A percentile compares a stretch with the other conserved stretches of the same genome.
Evolutionary conservation across 1,139 yeast species (phyloP).

Genomic region (Saccharomycopsis hybrid): DNA sequence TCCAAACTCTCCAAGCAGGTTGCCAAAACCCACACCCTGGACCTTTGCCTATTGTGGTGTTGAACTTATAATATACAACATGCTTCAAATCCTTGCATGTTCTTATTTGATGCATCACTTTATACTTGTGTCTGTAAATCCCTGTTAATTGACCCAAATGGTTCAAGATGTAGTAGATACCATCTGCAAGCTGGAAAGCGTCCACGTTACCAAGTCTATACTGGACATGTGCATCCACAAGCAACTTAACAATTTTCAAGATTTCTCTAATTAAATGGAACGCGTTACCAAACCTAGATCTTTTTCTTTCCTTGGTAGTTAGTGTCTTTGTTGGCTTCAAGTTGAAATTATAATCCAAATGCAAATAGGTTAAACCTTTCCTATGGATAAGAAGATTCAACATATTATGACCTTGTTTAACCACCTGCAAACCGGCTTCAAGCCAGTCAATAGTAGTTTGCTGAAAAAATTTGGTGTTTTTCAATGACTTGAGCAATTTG

Average conservation of each 20-base stretch:
- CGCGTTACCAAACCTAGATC: constrained; percentile 94
- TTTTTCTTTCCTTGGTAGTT: constrained; percentile 93
- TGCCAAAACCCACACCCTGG: constrained; percentile 99
- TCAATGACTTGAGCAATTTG: constrained; percentile 60
- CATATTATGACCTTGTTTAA: constrained; percentile 93
- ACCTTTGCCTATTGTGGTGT: constrained; percentile 79
- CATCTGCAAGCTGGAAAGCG: constrained; percentile 93
- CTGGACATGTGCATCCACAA: constrained; percentile 93
- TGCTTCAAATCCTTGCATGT: constrained; percentile 95
- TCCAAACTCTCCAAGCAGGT: constrained; percentile 98
- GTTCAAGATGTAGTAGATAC: constrained; percentile 79
- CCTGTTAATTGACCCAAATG: constrained; percentile 97
- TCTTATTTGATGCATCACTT: constrained; percentile 96
- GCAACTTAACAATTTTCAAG: constrained; percentile 67
- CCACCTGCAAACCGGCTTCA: constrained; percentile 92
- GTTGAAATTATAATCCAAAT: constrained; percentile 91
- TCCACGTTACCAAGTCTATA: constrained; percentile 85
- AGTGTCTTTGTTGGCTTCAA: constrained; percentile 93
- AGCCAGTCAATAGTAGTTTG: constrained; percentile 96
- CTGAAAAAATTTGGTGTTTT: constrained; percentile 81
- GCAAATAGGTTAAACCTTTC: constrained; percentile 86
- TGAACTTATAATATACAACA: constrained; percentile 77
- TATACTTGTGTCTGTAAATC: constrained; percentile 91
- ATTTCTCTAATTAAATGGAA: constrained; percentile 91
- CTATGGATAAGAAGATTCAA: constrained; percentile 82